Base-by-base conservation (phyloP, 805 yeast species). In the Komagataella ulmi region DNA sequence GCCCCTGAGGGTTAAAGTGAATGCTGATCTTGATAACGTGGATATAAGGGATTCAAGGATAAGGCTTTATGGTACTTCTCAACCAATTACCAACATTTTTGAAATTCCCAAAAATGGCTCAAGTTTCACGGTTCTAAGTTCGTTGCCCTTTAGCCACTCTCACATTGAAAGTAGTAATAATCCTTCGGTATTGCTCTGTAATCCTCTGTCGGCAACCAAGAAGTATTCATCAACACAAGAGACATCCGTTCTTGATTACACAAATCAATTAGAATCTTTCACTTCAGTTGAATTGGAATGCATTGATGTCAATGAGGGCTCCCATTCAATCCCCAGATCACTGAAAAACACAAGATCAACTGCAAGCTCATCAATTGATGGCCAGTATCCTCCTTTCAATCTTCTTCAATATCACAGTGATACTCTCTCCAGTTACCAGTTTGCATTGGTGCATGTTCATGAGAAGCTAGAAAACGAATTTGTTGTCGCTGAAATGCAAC, bases 331-430 rank as follows among this genome's bases (percentile, higher is more conserved):
- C 3, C 93, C 91, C 2, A 66, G 76, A 40, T 78, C 90, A 0
- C 58, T 66, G 2, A 52, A 56, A 1, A 59, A 60, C 17, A 62
- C 71, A 0, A 53, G 55, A 0, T 64, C 67, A 12, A 58, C 78
- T 1, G 65, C 71, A 3, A 81, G 81, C 36, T 82, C 88, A 0
- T 75, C 86, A 0, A 56, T 66, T 46, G 83, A 77, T n/a, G 84
- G 77, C 3, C 68, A 67, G 0, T 52, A 60, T 2, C 43, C 56
- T 2, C 83, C 87, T 3, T 80, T 77, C 57, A 64, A 75, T 53
- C 72, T 79, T 6, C 46, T 81, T 2, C 72, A 72, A 50, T 62
- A 76, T 6, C 66, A 70, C 10, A 57, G 73, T 0, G 58, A 68
- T 0, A 62, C 69, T 2, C 55, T 82, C 7, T 46, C 67, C 0